phyloP scores from a whole-genome alignment of 495 filamentous ascomycete species.

The Ramalina intermedia region DNA sequence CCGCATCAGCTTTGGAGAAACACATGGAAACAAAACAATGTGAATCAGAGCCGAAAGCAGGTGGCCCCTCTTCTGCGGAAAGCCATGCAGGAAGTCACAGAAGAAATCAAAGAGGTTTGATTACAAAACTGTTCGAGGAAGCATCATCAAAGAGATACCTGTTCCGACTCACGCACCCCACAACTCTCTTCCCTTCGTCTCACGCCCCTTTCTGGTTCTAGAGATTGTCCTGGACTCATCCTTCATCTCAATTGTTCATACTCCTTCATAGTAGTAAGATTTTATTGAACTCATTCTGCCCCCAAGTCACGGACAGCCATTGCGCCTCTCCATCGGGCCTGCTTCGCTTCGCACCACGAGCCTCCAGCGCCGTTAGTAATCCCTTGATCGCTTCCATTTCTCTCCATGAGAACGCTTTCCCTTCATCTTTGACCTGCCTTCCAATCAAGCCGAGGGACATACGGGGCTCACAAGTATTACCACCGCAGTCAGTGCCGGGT shows the following conservation, averaged over 20 bases:
- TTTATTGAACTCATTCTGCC: too few species aligned
- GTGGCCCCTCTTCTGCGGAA: conserved; percentile 72
- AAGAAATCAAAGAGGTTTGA: not conserved
- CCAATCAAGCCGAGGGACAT: not conserved
- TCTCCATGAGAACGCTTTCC: not conserved
- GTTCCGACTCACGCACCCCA: not conserved
- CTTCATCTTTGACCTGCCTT: not conserved
- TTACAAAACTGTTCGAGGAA: not conserved
- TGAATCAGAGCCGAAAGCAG: conserved; percentile 69
- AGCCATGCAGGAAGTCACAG: conserved; percentile 25
- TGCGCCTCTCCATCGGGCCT: too few species aligned
- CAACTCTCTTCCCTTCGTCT: not conserved
- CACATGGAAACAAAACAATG: conserved; percentile 55
- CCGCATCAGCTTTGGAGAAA: conserved; percentile 8
- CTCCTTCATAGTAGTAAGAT: too few species aligned
- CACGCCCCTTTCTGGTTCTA: not conserved
- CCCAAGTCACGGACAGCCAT: too few species aligned
- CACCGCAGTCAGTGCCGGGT: not conserved
- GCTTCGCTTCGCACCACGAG: too few species aligned
- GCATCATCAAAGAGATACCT: not conserved
- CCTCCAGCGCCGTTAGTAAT: too few species aligned
- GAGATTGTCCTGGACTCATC: not conserved
- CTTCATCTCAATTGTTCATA: too few species aligned
- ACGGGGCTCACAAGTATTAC: not conserved
- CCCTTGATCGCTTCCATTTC: too few species aligned